Evolutionary conservation across 2,329 filamentous ascomycete genomes (phyloP), one percentile per base, ranked within the genome.

Genomic region (Geosmithia flava): DNA sequence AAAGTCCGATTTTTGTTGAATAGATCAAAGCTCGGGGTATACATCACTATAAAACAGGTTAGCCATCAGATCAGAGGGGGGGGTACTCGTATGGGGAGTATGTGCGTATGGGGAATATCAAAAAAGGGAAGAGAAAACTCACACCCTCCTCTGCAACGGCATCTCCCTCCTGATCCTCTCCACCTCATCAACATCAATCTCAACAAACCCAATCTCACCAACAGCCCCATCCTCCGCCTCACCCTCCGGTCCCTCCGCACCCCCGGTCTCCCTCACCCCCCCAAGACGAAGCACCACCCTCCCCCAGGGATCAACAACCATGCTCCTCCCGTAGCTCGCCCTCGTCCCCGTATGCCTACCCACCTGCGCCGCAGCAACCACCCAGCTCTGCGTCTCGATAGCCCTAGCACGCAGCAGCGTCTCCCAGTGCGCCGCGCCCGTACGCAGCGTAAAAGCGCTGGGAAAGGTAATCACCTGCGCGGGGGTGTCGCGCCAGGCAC

Each of bases 291-390:
- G 74, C 41, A 87, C 60, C 1, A 96, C 75, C 49, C 78, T 74
- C 0, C 91, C 91, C 88, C 89, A 95, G 0, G 91, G 90, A 61
- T 87, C 83, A 23, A 96, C 74, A 44, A 94, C 84, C 69, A 95
- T 80, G 56, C 85, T 87, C 61, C 87, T 83, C 0, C 91, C 91
- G 66, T 93, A 95, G 64, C 87, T 94, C 27, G 77, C 75, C 50
- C 91, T 72, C 20, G 81, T 87, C 52, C 80, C 78, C 55, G 88
- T 89, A 53, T 78, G 88, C 39, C 69, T 63, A 1, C 89, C 90
- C 20, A 65, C 64, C 64, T 96, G 90, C 40, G 89, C 91, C 1
- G 90, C 83, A 10, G 90, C 91, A 51, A 96, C 69, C 2, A 96
- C 82, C 70, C 87, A 97, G 48, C 81, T 80, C 66, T 96, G 86